Conservation (phyloP, 2,329 filamentous ascomycete genomes). For the Coniochaeta pulveracea region DNA sequence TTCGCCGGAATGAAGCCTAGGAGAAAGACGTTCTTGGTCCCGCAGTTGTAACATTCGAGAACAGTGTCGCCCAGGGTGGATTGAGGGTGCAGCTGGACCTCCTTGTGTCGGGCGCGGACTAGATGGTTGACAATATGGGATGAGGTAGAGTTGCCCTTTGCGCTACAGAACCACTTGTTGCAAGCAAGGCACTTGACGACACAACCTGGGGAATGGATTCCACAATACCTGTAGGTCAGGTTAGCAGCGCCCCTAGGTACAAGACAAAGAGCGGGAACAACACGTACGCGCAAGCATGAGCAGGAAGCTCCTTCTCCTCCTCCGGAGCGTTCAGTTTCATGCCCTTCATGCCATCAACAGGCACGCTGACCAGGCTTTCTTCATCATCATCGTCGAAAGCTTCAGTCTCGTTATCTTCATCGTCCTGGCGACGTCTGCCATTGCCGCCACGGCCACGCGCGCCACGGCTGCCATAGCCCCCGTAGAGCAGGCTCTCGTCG, state of each 20-base stretch:
- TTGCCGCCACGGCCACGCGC: conserved; percentile 36
- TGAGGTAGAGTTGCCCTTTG: conserved; percentile 88
- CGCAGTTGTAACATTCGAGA: conserved; percentile 97
- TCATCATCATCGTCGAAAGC: conserved; percentile 73
- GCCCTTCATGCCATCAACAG: conserved; percentile 64
- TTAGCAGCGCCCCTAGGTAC: conserved; percentile 12
- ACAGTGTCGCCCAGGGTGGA: conserved; percentile 92
- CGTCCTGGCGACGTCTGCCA: conserved; percentile 51
- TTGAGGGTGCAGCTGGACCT: conserved; percentile 90
- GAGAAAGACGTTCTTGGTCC: conserved; percentile 97
- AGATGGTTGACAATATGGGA: conserved; percentile 98
- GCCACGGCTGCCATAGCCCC: conserved; percentile 49
- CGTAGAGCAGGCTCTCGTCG: conserved; percentile 73
- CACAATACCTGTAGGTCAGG: conserved; percentile 62
- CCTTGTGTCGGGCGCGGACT: conserved; percentile 93
- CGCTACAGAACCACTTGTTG: conserved; percentile 98
- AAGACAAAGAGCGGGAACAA: conserved; percentile 2
- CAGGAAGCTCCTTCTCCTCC: conserved; percentile 81
- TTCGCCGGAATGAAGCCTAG: conserved; percentile 98
- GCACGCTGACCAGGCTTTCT: conserved; percentile 66
- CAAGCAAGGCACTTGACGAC: conserved; percentile 95
- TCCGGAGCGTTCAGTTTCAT: conserved; percentile 48
- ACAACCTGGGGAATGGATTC: conserved; percentile 88
- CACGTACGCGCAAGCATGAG: conserved; percentile 90
- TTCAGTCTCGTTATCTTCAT: conserved; percentile 84